These are phyloP conservation scores for Helotiales sp. DNA, from an alignment of 2,329 filamentous ascomycete species.

Conservation along the genomic window DNA sequence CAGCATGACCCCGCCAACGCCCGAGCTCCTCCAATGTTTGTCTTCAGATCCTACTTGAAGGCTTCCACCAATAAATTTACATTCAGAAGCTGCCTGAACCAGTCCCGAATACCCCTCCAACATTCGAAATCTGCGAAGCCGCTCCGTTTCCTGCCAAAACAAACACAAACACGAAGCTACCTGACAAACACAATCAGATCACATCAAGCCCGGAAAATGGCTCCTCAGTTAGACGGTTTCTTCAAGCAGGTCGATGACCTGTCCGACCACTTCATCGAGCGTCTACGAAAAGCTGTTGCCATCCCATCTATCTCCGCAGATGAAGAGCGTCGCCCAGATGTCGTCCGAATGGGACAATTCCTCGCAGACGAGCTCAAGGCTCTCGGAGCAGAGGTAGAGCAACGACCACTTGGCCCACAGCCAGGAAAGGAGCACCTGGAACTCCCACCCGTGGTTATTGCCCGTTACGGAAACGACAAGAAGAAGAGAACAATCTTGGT, in stretches of 20 bases:
- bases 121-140: neutral
- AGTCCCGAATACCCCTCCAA: neutral
- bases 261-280: constrained; percentile 83
- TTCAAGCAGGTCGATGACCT: constrained; percentile 90
- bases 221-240: constrained; percentile 86
- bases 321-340: constrained; percentile 85
- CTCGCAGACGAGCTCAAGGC: constrained; percentile 81
- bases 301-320: constrained; percentile 97
- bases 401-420: constrained; percentile 87
- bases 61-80: neutral
- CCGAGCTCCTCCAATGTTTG: neutral
- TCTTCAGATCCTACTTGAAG: constrained; percentile 3
- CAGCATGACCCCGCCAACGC: neutral
- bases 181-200: constrained; percentile 36
- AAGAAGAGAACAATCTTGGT: constrained; percentile 95
- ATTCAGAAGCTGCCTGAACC: neutral
- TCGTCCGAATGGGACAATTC: constrained; percentile 95
- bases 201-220: constrained; percentile 73
- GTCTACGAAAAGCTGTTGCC: constrained; percentile 88
- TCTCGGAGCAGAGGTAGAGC: constrained; percentile 86
- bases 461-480: constrained; percentile 88
- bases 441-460: constrained; percentile 90
- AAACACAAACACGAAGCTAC: constrained; percentile 28
- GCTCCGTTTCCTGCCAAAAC: neutral
- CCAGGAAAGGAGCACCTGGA: constrained; percentile 88